A percentile compares a stretch with the other conserved stretches of the same genome.
Evolutionary conservation across 768 basidiomycete genomes (phyloP).

Genomic region (Chalciporus sphaerocephalus): DNA sequence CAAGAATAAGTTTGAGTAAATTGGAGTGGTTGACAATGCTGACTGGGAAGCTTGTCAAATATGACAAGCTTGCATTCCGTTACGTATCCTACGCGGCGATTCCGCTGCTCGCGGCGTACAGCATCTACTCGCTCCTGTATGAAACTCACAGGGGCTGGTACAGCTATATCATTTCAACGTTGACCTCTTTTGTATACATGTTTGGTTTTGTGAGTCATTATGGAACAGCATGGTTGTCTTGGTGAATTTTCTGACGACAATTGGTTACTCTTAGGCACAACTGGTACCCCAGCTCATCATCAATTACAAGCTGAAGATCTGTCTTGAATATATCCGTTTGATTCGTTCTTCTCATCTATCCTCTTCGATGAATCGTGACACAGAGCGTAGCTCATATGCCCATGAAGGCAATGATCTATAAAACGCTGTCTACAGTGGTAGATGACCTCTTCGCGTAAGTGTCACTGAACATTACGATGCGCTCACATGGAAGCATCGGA

Average conservation of each 20-base stretch:
- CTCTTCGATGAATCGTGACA: constrained; percentile 29
- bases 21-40: constrained; percentile 21
- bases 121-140: constrained; percentile 75
- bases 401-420: constrained; percentile 98
- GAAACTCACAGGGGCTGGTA: constrained; percentile 93
- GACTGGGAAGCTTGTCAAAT: constrained; percentile 41
- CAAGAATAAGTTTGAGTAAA: constrained; percentile 67
- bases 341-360: constrained; percentile 4
- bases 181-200: constrained; percentile 92
- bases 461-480: constrained; percentile 11
- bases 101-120: constrained; percentile 73
- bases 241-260: constrained; percentile 10
- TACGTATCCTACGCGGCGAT: constrained; percentile 89
- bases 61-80: constrained; percentile 89
- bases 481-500: constrained; percentile 9
- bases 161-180: constrained; percentile 88
- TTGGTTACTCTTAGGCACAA: constrained; percentile 58
- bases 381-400: constrained; percentile 97
- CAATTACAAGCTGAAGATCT: constrained; percentile 93
- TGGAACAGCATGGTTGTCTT: not conserved
- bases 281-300: constrained; percentile 86
- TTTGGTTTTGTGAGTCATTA: constrained; percentile 86
- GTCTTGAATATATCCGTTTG: constrained; percentile 18
- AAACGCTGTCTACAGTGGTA: constrained; percentile 83
- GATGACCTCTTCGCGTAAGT: constrained; percentile 90